Conservation (phyloP, 1,284 basidiomycete species). For the Ustilago bromivora region DNA sequence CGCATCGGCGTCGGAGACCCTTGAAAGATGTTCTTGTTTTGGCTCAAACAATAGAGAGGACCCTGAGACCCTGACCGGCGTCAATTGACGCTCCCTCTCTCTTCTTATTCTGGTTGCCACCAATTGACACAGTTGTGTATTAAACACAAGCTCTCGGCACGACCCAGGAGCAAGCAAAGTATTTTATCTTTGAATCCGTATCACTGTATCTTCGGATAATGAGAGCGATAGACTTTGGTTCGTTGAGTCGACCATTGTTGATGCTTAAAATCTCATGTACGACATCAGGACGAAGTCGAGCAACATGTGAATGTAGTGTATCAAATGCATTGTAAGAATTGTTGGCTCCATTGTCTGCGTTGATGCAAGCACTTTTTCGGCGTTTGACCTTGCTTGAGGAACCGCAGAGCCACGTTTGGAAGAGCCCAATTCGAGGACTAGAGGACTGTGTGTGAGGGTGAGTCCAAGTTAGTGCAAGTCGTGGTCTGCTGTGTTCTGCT, state of each 20-base stretch:
- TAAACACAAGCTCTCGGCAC: neutral
- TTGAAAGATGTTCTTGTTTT: neutral
- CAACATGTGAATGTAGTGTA: neutral
- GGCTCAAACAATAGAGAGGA: neutral
- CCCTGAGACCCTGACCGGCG: neutral
- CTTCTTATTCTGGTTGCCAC: neutral
- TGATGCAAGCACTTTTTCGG: constrained; percentile 5
- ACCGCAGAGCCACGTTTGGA: neutral
- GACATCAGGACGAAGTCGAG: neutral
- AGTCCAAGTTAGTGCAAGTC: too few species aligned
- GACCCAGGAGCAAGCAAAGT: neutral
- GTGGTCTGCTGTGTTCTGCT: neutral
- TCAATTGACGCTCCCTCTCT: neutral
- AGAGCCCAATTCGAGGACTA: neutral
- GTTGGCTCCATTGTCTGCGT: neutral
- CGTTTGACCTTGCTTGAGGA: neutral
- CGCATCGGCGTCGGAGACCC: neutral
- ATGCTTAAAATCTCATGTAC: neutral
- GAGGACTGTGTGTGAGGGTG: too few species aligned
- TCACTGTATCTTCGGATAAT: too few species aligned
- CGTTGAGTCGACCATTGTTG: neutral
- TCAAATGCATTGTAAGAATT: neutral
- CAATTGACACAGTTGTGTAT: neutral
- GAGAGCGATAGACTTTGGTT: too few species aligned
- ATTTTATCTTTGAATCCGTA: neutral